A percentile compares a stretch with the other conserved stretches of the same genome.
phyloP scores from a whole-genome alignment of 768 basidiomycete species.

The Lactarius pseudohatsudake region DNA sequence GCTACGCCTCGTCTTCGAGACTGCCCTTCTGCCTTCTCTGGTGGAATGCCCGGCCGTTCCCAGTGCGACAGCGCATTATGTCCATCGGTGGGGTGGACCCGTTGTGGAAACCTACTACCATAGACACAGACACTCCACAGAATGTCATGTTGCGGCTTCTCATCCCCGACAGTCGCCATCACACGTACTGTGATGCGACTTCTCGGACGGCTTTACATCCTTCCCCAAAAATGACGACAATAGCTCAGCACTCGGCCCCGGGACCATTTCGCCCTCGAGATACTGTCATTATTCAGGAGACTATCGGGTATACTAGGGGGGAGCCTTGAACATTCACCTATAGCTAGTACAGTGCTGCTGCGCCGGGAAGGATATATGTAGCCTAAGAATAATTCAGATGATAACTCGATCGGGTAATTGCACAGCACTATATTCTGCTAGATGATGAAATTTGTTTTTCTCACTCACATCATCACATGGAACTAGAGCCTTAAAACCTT shows the following conservation, averaged over 20 bases:
- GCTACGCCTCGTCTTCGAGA: background rate
- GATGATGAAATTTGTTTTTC: background rate
- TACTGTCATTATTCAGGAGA: background rate
- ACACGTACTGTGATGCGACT: background rate
- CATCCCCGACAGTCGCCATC: background rate
- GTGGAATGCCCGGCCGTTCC: background rate
- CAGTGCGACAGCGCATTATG: background rate
- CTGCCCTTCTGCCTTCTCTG: background rate
- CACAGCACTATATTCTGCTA: background rate
- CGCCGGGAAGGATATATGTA: background rate
- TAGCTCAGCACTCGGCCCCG: background rate
- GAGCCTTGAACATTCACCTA: background rate
- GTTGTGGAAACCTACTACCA: background rate
- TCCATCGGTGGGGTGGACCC: background rate
- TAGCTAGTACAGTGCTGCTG: background rate
- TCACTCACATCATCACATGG: background rate
- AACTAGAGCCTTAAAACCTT: conserved; percentile 1
- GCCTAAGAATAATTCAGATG: background rate
- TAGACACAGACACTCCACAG: background rate
- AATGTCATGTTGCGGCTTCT: background rate
- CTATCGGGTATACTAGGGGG: background rate
- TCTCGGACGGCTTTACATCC: background rate
- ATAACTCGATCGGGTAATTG: background rate
- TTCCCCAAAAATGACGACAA: background rate
- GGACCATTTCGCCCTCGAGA: background rate